A percentile compares a stretch with the other conserved stretches of the same genome.
Evolutionary conservation across 2,329 filamentous ascomycete species (phyloP).

Genomic region (Exophiala calicioides): DNA sequence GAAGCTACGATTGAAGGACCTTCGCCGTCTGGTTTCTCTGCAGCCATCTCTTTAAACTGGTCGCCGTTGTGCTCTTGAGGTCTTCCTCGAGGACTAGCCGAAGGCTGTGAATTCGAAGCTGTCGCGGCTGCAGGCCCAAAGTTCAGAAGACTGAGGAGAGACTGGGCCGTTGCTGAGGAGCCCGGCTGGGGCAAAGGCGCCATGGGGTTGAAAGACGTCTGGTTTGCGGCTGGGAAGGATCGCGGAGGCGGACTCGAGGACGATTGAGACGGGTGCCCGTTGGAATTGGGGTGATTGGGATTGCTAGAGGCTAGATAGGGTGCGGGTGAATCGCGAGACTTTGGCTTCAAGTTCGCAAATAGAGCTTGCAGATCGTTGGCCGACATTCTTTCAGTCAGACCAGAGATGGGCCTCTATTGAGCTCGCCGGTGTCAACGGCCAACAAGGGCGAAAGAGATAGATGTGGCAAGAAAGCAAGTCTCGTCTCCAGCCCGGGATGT

Average conservation of each 20-base stretch:
- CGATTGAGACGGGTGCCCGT: constrained; percentile 13
- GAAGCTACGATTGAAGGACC: constrained; percentile 51
- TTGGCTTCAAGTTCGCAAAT: constrained; percentile 47
- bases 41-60: constrained; percentile 2
- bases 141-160: constrained; percentile 65
- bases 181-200: constrained; percentile 7
- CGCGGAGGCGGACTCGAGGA: constrained; percentile 20
- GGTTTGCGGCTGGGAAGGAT: constrained; percentile 8
- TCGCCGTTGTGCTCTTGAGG: constrained; percentile 38
- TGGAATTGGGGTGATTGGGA: constrained; percentile 6
- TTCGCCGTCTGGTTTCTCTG: constrained; percentile 34
- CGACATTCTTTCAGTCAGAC: constrained; percentile 44
- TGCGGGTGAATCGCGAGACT: constrained; percentile 34
- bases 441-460: not conserved
- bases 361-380: constrained; percentile 50
- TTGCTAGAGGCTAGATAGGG: constrained; percentile 34
- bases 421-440: constrained; percentile 2
- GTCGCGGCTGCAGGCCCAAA: constrained; percentile 54
- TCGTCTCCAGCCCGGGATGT: constrained; percentile 16
- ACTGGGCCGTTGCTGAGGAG: constrained; percentile 52
- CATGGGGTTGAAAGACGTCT: constrained; percentile 4
- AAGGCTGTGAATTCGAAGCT: constrained; percentile 1
- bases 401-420: too few relatives aligned
- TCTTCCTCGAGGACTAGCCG: constrained; percentile 18
- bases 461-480: not conserved